Evolutionary conservation across 768 basidiomycete genomes (phyloP).

Genomic region (Terana coerulea): DNA sequence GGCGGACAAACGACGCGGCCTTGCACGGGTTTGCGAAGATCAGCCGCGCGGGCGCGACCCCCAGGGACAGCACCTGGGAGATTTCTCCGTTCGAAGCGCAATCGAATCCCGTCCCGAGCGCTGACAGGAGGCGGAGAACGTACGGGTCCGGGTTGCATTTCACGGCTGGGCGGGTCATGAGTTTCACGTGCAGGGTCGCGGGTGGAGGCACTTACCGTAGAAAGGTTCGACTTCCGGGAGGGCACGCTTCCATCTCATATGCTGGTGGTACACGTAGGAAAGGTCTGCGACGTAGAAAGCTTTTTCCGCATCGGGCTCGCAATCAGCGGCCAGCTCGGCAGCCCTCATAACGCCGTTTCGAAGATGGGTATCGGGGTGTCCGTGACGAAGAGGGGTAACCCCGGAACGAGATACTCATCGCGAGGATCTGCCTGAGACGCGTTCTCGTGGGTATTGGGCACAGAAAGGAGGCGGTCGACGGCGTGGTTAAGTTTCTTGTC

Average conservation of each 20-base stretch:
- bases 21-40: constrained; percentile 99
- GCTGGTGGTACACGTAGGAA: constrained; percentile 79
- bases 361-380: constrained; percentile 72
- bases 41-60: constrained; percentile 75
- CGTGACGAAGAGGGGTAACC: constrained; percentile 62
- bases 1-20: constrained; percentile 87
- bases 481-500: constrained; percentile 20
- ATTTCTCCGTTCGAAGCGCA: constrained; percentile 97
- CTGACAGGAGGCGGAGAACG: constrained; percentile 84
- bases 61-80: constrained; percentile 66
- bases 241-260: constrained; percentile 72
- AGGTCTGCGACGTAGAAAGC: constrained; percentile 98
- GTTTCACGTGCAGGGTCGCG: constrained; percentile 18
- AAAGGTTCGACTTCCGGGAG: constrained; percentile 90
- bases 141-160: constrained; percentile 99
- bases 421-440: constrained; percentile 16
- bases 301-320: constrained; percentile 75
- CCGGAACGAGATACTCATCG: constrained; percentile 50
- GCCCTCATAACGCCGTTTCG: constrained; percentile 74
- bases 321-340: constrained; percentile 43
- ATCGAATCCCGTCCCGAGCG: constrained; percentile 92
- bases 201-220: constrained; percentile 64
- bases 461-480: constrained; percentile 16
- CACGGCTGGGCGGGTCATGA: constrained; percentile 52
- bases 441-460: constrained; percentile 10